Base-by-base conservation (phyloP, 805 yeast species). In the Myxozyma neotropica region DNA sequence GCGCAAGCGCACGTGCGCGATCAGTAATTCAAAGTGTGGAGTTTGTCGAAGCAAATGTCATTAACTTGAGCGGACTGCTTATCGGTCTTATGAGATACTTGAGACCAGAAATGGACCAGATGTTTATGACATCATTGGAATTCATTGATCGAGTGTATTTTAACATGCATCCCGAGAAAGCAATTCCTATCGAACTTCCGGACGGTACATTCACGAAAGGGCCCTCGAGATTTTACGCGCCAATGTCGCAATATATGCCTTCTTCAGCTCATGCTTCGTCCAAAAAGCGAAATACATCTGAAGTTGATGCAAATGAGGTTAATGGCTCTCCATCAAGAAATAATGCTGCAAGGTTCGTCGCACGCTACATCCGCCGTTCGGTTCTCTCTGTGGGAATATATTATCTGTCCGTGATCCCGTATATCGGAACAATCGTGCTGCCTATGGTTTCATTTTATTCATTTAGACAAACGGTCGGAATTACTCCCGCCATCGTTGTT, bases 401-500 rank as follows among this genome's bases (percentile, higher is more conserved):
- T 55, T 27, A 70, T 2, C 57, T 77, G n/a, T 71, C 79, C 7
- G 68, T 69, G 55, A 56, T 78, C 5, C 83, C 86, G 0, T 69
- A 71, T 24, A 57, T 80, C 15, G 84, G 83, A 1, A 56, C 72
- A 2, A 58, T 79, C 19, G 72, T 79, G 3, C 67, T 81, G 15
- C 80, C 83, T 0, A 56, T 75, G 0, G 68, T 75, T 12, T 74
- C 83, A 3, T 80, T 81, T 65, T 75, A 74, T 57, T 73, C 74
- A 4, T 76, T 83, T 57, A 71, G 78, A 63, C 73, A 71, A 44
- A 75, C 76, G 23, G 72, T 81, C 19, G 87, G 87, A 1, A 71
- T 81, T 0, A 65, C 77, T 2, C 72, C 81, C 6, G 79, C 86
- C 0, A 55, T 74, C 2, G 55, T 69, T 0, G 69, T 82, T 3